Conservation (phyloP, 805 yeast species). For the Debaryomyces castellii region DNA sequence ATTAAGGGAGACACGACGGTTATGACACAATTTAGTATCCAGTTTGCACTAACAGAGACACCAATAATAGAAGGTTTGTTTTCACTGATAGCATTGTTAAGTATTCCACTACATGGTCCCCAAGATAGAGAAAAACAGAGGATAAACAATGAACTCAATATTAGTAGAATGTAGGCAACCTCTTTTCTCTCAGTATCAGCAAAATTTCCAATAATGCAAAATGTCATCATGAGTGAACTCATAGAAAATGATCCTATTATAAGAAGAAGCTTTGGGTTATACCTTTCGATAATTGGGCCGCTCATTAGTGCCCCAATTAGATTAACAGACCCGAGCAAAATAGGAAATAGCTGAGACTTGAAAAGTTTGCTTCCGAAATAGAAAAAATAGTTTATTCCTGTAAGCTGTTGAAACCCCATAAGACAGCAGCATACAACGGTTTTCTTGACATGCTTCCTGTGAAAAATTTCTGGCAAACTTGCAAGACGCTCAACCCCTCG, state of each 20-base stretch:
- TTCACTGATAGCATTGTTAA: constrained; percentile 18
- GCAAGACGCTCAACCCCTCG: neutral
- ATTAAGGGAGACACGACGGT: constrained; percentile 20
- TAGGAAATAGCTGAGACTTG: constrained; percentile 14
- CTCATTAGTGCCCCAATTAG: constrained; percentile 18
- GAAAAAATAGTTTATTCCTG: constrained; percentile 34
- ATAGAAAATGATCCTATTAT: constrained; percentile 12
- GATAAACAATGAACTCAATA: constrained; percentile 17
- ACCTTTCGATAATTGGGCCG: constrained; percentile 13
- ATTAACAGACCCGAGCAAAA: constrained; percentile 17
- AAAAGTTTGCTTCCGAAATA: constrained; percentile 27
- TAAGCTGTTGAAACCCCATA: constrained; percentile 33
- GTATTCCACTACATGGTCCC: constrained; percentile 33
- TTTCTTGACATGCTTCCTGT: neutral
- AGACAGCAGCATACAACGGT: constrained; percentile 20
- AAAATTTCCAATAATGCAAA: constrained; percentile 11
- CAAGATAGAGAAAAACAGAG: constrained; percentile 25
- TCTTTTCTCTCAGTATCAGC: neutral
- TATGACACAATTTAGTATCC: constrained; percentile 23
- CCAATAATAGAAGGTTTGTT: constrained; percentile 20
- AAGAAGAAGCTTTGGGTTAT: constrained; percentile 11
- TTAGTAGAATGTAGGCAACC: constrained; percentile 11
- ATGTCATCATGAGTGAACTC: constrained; percentile 14
- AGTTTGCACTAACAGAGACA: constrained; percentile 17
- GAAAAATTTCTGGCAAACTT: neutral